Percentiles rank a stretch among this genome's conserved stretches.
Conservation (phyloP, 164 flowering plant genomes). For the Hamamelis virginiana region DNA sequence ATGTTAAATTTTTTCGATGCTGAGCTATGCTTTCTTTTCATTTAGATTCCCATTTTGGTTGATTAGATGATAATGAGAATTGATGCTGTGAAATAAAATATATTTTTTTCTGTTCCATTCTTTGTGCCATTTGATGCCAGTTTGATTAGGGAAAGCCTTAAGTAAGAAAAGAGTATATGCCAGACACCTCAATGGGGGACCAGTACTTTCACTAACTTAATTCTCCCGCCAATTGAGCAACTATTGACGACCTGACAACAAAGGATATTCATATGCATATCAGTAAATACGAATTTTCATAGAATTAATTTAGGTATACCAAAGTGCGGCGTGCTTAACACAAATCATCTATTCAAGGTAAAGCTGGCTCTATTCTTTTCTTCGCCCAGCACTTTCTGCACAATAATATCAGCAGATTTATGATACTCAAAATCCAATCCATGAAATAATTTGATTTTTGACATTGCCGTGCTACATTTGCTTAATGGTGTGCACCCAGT, state of each 20-base stretch:
- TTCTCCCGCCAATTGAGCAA: conserved; percentile 10
- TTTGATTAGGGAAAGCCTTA: conserved; percentile 11
- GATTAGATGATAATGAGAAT: conserved; percentile 25
- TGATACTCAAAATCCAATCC: not conserved
- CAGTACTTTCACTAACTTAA: conserved; percentile 24
- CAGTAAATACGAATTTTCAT: not conserved
- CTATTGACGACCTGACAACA: not conserved
- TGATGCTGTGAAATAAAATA: conserved; percentile 19
- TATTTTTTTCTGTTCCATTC: conserved; percentile 17
- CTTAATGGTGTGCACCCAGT: not conserved
- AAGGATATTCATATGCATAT: not conserved
- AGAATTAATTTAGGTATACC: not conserved
- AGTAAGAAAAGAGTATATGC: conserved; percentile 21
- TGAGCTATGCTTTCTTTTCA: conserved; percentile 17
- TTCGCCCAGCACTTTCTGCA: not conserved
- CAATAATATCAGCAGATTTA: not conserved
- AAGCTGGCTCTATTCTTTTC: not conserved
- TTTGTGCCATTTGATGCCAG: conserved; percentile 14
- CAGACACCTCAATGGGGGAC: conserved; percentile 33
- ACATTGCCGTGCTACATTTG: not conserved
- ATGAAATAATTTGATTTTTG: not conserved
- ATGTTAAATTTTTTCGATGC: conserved; percentile 12
- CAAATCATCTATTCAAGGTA: not conserved
- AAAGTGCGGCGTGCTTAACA: not conserved
- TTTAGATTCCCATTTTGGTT: conserved; percentile 34